Evolutionary conservation across 768 basidiomycete species (phyloP), one percentile per base, ranked within the genome.

Genomic region (Amylocystis lapponica): DNA sequence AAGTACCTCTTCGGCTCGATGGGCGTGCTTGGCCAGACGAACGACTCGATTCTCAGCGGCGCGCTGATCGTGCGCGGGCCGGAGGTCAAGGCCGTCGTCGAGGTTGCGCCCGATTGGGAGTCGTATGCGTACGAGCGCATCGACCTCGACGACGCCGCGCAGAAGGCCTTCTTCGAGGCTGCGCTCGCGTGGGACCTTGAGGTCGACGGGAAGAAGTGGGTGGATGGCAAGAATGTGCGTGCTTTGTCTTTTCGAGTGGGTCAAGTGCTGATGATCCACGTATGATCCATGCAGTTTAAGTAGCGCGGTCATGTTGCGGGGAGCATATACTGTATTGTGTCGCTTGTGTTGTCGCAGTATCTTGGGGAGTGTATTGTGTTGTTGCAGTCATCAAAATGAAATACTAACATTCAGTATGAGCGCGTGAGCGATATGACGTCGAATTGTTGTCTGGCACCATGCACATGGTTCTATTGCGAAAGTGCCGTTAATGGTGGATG

Each of bases 1-100:
- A 95, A 96, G 67, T 95, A 96, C 74, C 76, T 94, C 51, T 96
- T 97, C 65, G 95, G 84, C 12, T 94, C 90, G 33, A 64, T 92
- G 35, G 92, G 90, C 62, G 96, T 99, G 17, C 81, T 94, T 46
- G 95, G 96, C 60, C 66, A 68, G 56, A 39, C 72, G 61, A 86
- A 87, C 67, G 72, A 88, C 67, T 88, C 83, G 30, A 43, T 85
- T 61, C 91, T 96, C 67, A 60, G 80, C 34, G 96, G 96, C 60
- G 80, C 66, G 38, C 65, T 98, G 53, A 84, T 99, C 66, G 62
- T 76, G 48, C 86, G 95, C 41, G 96, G 96, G 13, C 74, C 77
- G 56, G 86, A 91, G 7, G 66, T 71, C 56, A 66, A 72, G 61
- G 71, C 81, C 33, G 84, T 83, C 46, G 76, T 95, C 30, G 72